Conservation (phyloP, 176 grass and related monocot genomes). For the Bromus sterilis region DNA sequence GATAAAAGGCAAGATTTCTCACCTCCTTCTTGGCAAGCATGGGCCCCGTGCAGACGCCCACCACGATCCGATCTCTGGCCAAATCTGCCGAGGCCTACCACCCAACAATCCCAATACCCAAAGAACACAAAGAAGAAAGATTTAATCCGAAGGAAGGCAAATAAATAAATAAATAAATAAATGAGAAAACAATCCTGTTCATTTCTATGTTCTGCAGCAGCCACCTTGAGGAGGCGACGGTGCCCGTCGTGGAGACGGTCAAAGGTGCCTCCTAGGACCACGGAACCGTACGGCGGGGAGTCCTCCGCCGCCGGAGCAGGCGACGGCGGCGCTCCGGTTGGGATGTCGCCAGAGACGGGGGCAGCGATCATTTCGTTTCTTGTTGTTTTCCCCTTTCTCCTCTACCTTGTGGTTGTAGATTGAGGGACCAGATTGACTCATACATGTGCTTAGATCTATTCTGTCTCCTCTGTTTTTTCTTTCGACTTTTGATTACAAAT, state of each 20-base stretch:
- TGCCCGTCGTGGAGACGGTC: conserved; percentile 71
- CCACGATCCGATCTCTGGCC: conserved; percentile 41
- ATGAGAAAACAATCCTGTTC: neutral
- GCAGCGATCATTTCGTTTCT: conserved; percentile 18
- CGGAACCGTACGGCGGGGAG: conserved; percentile 6
- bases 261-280: conserved; percentile 66
- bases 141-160: neutral
- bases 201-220: neutral
- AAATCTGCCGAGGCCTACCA: conserved; percentile 49
- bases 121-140: neutral
- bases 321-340: neutral
- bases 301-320: neutral
- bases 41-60: conserved; percentile 55
- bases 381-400: neutral
- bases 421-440: conserved; percentile 7
- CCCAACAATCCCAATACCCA: neutral
- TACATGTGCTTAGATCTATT: neutral
- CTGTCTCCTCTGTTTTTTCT: neutral
- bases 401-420: neutral
- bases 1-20: neutral
- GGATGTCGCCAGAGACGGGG: neutral
- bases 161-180: neutral
- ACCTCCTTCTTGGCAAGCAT: conserved; percentile 71
- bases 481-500: neutral
- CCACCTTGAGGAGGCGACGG: conserved; percentile 56